These are phyloP conservation scores for Ochromonas danica DNA, from an alignment of 108 stramenopile genomes.

Conservation along the genomic window DNA sequence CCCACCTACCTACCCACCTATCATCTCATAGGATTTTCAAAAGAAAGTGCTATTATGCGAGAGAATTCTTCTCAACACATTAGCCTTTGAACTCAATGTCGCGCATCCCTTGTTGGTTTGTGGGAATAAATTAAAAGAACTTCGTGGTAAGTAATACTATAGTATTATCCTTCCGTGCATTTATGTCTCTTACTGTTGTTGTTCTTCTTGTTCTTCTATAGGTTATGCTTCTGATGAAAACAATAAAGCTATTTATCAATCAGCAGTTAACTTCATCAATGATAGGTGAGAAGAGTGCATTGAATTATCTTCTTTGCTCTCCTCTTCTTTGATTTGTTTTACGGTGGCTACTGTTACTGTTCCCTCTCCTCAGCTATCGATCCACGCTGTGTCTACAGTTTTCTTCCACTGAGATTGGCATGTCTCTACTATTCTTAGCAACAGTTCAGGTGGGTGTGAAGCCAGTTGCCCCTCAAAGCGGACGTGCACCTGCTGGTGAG, in stretches of 20 bases:
- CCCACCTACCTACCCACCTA: too few relatives aligned
- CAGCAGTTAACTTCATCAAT: conserved; percentile 6
- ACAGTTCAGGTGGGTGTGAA: background rate
- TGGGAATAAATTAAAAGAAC: conserved; percentile 53
- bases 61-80: conserved; percentile 78
- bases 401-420: background rate
- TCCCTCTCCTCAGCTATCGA: background rate
- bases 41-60: conserved; percentile 75
- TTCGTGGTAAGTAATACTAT: background rate
- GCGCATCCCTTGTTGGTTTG: conserved; percentile 79
- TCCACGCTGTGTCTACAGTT: background rate
- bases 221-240: background rate
- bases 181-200: background rate
- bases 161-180: background rate
- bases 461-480: too few relatives aligned
- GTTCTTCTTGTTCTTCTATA: background rate
- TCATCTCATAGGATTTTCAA: too few relatives aligned
- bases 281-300: background rate
- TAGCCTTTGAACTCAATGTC: conserved; percentile 76
- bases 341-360: background rate
- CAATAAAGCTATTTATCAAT: background rate
- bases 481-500: too few relatives aligned
- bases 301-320: background rate
- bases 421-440: background rate
- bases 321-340: background rate